Evolutionary conservation across 805 yeast genomes (phyloP).

Genomic region (Ogataea ganodermae): DNA sequence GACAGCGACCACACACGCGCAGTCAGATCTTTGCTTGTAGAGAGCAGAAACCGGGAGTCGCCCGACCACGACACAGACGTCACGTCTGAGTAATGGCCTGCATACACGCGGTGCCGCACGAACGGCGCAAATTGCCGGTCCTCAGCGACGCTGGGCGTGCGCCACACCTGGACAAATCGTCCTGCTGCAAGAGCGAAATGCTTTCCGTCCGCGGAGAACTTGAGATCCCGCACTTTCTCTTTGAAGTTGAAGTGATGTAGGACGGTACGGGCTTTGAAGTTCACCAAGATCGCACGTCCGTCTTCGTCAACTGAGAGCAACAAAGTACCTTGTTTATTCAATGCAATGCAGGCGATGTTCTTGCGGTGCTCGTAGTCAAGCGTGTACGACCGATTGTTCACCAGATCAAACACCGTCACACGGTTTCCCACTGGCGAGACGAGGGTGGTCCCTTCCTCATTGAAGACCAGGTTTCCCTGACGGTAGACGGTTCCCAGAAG

Average conservation of each 20-base stretch:
- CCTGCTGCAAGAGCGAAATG: slow-evolving; percentile 85
- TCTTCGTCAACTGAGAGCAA: slow-evolving; percentile 83
- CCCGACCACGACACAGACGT: slow-evolving; percentile 82
- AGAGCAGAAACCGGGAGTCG: slow-evolving; percentile 84
- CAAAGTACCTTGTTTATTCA: slow-evolving; percentile 80
- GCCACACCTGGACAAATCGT: slow-evolving; percentile 88
- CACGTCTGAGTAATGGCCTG: slow-evolving; percentile 90
- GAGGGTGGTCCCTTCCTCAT: slow-evolving; percentile 81
- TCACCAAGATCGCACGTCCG: slow-evolving; percentile 91
- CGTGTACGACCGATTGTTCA: slow-evolving; percentile 83
- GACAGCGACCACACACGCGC: slow-evolving; percentile 79
- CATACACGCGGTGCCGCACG: slow-evolving; percentile 83
- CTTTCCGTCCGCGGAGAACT: slow-evolving; percentile 86
- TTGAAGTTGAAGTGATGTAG: slow-evolving; percentile 93
- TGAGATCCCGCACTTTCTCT: slow-evolving; percentile 68
- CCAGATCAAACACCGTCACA: slow-evolving; percentile 83
- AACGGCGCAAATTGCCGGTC: slow-evolving; percentile 96
- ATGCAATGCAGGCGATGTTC: slow-evolving; percentile 74
- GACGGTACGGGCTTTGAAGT: slow-evolving; percentile 79
- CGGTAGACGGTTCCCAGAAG: slow-evolving; percentile 92
- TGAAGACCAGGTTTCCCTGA: slow-evolving; percentile 85
- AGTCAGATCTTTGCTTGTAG: slow-evolving; percentile 89
- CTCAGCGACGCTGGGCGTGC: slow-evolving; percentile 75
- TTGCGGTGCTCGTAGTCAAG: slow-evolving; percentile 91
- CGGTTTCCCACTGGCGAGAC: slow-evolving; percentile 94